These are phyloP conservation scores for Panellus pusillus DNA, from an alignment of 768 basidiomycete genomes.

Conservation along the genomic window DNA sequence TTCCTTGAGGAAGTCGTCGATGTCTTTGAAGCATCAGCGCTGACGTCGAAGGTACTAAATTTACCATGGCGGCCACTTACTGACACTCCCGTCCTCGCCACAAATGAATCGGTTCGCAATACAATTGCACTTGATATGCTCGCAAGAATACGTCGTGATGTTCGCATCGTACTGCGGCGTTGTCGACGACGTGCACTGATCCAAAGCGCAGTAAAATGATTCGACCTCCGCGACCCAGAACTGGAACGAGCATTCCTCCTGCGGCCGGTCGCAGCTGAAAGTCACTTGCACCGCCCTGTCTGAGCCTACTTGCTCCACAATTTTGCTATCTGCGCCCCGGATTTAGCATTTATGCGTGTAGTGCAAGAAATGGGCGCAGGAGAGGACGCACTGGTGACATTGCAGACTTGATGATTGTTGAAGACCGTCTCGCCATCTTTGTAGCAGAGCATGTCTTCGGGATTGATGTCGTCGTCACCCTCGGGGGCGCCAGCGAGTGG, in stretches of 20 bases:
- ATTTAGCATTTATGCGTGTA: background rate
- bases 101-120: conserved; percentile 95
- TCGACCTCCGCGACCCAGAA: conserved; percentile 97
- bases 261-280: conserved; percentile 77
- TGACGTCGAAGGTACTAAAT: background rate
- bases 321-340: conserved; percentile 76
- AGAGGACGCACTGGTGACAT: conserved; percentile 84
- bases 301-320: conserved; percentile 86
- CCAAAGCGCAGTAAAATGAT: conserved; percentile 92
- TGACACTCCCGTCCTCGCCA: conserved; percentile 91
- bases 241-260: conserved; percentile 84
- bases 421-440: conserved; percentile 91
- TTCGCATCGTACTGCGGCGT: conserved; percentile 63
- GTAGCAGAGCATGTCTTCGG: conserved; percentile 88
- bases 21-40: conserved; percentile 52
- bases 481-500: conserved; percentile 52
- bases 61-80: conserved; percentile 45
- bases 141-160: conserved; percentile 75
- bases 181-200: conserved; percentile 57
- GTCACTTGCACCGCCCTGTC: conserved; percentile 93
- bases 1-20: conserved; percentile 88
- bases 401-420: conserved; percentile 95
- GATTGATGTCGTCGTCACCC: conserved; percentile 36
- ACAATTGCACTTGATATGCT: conserved; percentile 85
- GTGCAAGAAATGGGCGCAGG: background rate